Conservation (phyloP, 768 basidiomycete genomes). For the Agaricus subrufescens region DNA sequence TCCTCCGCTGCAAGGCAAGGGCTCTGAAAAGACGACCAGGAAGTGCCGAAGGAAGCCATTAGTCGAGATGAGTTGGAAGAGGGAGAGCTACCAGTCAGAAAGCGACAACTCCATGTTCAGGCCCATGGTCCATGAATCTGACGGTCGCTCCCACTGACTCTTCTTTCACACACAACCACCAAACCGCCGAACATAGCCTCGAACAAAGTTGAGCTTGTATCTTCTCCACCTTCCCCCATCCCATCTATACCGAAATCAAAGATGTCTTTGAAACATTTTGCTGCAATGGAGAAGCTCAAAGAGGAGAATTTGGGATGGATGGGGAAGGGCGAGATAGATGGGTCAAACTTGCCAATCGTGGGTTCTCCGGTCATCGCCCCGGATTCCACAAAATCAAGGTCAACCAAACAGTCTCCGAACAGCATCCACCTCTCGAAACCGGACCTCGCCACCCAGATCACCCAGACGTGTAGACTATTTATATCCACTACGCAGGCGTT, state of each 20-base stretch:
- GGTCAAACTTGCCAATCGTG: conserved; percentile 7
- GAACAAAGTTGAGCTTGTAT: not conserved
- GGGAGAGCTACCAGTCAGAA: not conserved
- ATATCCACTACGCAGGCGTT: no score
- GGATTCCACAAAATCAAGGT: no score
- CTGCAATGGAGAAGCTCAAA: conserved; percentile 45
- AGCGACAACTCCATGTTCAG: no score
- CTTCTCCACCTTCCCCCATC: conserved; percentile 6
- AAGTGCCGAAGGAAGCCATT: no score
- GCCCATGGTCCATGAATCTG: no score
- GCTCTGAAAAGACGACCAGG: no score
- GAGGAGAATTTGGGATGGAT: conserved; percentile 25
- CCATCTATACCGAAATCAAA: conserved; percentile 40
- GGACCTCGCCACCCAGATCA: no score
- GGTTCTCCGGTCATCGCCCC: no score
- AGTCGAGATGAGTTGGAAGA: not conserved
- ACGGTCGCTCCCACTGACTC: not conserved
- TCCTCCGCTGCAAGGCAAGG: not conserved
- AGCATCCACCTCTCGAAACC: no score
- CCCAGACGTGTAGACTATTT: no score
- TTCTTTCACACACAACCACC: not conserved
- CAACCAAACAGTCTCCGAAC: no score
- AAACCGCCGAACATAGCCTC: no score
- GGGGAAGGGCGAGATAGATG: not conserved
- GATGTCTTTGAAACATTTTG: conserved; percentile 57